Evolutionary conservation across 1,139 yeast species (phyloP).

Genomic region (Protomyces lactucae-debilis): DNA sequence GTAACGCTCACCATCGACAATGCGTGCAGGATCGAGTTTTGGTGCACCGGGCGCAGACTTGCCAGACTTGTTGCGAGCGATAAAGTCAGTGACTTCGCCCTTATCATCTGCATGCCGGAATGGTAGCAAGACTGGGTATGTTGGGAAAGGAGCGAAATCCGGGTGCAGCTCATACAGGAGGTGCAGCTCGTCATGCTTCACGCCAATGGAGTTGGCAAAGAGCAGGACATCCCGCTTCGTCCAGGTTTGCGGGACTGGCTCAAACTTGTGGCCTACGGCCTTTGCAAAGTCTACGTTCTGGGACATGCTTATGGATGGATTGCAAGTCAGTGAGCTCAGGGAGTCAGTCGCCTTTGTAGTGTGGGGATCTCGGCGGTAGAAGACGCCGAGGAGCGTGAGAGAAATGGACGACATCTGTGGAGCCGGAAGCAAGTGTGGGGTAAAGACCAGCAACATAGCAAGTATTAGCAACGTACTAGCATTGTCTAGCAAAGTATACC

Average conservation of each 20-base stretch:
- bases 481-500: background rate
- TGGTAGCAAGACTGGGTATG: slow-evolving; percentile 20
- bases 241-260: slow-evolving; percentile 22
- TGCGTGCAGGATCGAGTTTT: slow-evolving; percentile 17
- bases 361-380: background rate
- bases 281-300: slow-evolving; percentile 17
- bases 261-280: slow-evolving; percentile 16
- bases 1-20: slow-evolving; percentile 25
- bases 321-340: no score
- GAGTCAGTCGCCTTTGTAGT: no score
- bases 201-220: slow-evolving; percentile 24
- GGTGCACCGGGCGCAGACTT: slow-evolving; percentile 21
- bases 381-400: background rate
- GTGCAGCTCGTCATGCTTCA: slow-evolving; percentile 19
- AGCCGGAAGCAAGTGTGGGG: background rate
- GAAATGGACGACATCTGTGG: background rate
- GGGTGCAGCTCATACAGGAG: slow-evolving; percentile 21
- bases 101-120: slow-evolving; percentile 18
- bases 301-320: background rate
- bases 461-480: background rate
- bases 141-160: slow-evolving; percentile 20
- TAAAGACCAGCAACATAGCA: background rate
- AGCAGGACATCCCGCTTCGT: slow-evolving; percentile 22
- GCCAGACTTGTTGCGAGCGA: slow-evolving; percentile 12
- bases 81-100: slow-evolving; percentile 18